Percentiles rank a stretch among this genome's conserved stretches.
Conservation (phyloP, 2,329 filamentous ascomycete genomes). For the Diaporthe sp. region DNA sequence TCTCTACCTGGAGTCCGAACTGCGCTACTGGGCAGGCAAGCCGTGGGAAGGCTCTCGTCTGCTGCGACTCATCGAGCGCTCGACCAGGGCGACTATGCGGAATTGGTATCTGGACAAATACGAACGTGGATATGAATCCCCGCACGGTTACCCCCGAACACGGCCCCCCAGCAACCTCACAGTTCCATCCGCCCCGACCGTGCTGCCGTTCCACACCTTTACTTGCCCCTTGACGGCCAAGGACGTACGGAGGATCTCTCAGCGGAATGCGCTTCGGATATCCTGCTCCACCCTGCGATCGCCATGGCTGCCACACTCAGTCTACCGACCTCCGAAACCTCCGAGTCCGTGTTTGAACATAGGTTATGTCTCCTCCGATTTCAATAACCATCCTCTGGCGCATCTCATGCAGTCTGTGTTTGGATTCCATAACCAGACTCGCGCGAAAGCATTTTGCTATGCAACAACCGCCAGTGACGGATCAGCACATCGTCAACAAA, state of each 20-base stretch:
- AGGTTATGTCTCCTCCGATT: slow-evolving; percentile 97
- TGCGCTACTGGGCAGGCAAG: slow-evolving; percentile 76
- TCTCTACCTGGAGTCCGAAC: slow-evolving; percentile 55
- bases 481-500: slow-evolving; percentile 90
- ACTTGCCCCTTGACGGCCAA: slow-evolving; percentile 93
- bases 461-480: slow-evolving; percentile 93
- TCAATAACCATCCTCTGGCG: slow-evolving; percentile 97
- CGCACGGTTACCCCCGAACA: slow-evolving; percentile 76
- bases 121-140: slow-evolving; percentile 69
- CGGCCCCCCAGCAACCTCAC: slow-evolving; percentile 79
- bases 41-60: slow-evolving; percentile 92
- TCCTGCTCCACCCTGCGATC: slow-evolving; percentile 89
- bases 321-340: slow-evolving; percentile 88
- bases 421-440: slow-evolving; percentile 82
- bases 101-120: slow-evolving; percentile 91
- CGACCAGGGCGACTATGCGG: slow-evolving; percentile 82
- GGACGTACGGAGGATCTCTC: slow-evolving; percentile 93
- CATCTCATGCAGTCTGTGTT: slow-evolving; percentile 99
- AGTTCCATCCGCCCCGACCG: slow-evolving; percentile 90
- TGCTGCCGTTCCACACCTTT: slow-evolving; percentile 97
- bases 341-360: slow-evolving; percentile 88
- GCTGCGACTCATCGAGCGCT: slow-evolving; percentile 86
- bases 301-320: slow-evolving; percentile 85
- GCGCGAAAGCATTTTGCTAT: slow-evolving; percentile 92
- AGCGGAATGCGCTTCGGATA: slow-evolving; percentile 93